These are phyloP conservation scores for Monosporascus sp. DNA, from an alignment of 2,329 filamentous ascomycete genomes.

Conservation along the genomic window DNA sequence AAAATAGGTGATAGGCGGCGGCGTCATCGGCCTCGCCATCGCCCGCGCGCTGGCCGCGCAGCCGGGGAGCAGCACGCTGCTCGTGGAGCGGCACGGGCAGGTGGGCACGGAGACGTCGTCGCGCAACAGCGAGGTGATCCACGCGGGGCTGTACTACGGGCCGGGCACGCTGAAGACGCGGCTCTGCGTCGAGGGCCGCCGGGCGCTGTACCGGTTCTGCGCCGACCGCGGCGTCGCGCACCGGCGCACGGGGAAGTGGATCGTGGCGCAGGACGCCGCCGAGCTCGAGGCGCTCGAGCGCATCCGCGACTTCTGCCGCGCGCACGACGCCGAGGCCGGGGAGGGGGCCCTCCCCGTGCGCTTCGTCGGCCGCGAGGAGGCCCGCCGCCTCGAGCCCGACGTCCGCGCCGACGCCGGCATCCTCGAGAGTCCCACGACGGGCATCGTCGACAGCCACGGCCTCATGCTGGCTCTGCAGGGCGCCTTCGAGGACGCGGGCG, in stretches of 20 bases:
- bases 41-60: slow-evolving; percentile 67
- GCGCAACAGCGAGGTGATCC: slow-evolving; percentile 93
- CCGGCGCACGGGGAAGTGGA: slow-evolving; percentile 82
- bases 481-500: slow-evolving; percentile 71
- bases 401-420: slow-evolving; percentile 69
- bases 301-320: slow-evolving; percentile 41
- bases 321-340: slow-evolving; percentile 22
- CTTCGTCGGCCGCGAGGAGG: slow-evolving; percentile 63
- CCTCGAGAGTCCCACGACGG: slow-evolving; percentile 80
- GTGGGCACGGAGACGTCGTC: slow-evolving; percentile 83
- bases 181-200: slow-evolving; percentile 74
- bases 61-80: slow-evolving; percentile 60
- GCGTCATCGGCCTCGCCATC: slow-evolving; percentile 74
- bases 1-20: slow-evolving; percentile 50
- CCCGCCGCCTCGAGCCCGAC: slow-evolving; percentile 62
- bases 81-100: slow-evolving; percentile 73
- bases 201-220: slow-evolving; percentile 78
- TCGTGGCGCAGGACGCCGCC: slow-evolving; percentile 74
- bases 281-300: slow-evolving; percentile 61
- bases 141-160: slow-evolving; percentile 91
- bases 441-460: slow-evolving; percentile 83
- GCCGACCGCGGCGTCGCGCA: slow-evolving; percentile 61
- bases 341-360: slow-evolving; percentile 24
- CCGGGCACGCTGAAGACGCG: slow-evolving; percentile 69
- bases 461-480: slow-evolving; percentile 79